Conservation (phyloP, 2,329 filamentous ascomycete genomes). For the Aspergillus carbonarius region DNA sequence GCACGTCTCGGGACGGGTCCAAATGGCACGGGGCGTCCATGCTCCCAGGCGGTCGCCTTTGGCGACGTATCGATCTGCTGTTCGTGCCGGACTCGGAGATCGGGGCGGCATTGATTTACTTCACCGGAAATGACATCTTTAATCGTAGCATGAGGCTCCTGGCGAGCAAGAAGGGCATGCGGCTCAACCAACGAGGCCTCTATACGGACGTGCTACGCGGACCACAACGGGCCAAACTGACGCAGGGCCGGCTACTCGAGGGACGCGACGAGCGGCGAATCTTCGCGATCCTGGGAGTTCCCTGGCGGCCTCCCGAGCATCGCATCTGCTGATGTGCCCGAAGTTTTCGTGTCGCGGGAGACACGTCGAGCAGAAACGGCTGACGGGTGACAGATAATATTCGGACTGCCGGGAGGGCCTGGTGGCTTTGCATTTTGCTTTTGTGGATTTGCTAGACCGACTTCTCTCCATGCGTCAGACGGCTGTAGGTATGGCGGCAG, state of each 20-base stretch:
- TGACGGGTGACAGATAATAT: conserved; percentile 16
- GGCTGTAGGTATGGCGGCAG: not conserved
- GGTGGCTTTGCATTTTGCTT: conserved; percentile 3
- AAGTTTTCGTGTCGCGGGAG: not conserved
- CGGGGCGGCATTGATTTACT: conserved; percentile 88
- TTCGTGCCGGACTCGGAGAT: conserved; percentile 76
- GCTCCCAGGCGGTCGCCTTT: conserved; percentile 60
- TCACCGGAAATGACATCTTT: conserved; percentile 93
- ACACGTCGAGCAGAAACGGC: conserved; percentile 4
- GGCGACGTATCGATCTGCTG: conserved; percentile 82
- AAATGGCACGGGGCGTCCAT: conserved; percentile 90
- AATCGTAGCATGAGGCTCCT: conserved; percentile 81
- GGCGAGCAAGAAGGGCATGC: conserved; percentile 77
- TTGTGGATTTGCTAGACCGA: conserved; percentile 13
- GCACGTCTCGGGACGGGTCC: conserved; percentile 58
- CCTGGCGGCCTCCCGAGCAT: conserved; percentile 73
- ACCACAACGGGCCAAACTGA: conserved; percentile 17
- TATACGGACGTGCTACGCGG: conserved; percentile 61
- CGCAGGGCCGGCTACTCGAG: conserved; percentile 18
- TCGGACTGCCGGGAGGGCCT: conserved; percentile 2
- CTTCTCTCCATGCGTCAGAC: conserved; percentile 14
- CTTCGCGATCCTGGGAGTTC: conserved; percentile 20
- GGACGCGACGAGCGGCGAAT: conserved; percentile 21
- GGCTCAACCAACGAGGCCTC: conserved; percentile 79
- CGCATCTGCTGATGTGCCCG: conserved; percentile 63